Evolutionary conservation across 192 early-diverging fungal genomes (phyloP), one percentile per base, ranked within the genome.

Genomic region (Backusella sp.): DNA sequence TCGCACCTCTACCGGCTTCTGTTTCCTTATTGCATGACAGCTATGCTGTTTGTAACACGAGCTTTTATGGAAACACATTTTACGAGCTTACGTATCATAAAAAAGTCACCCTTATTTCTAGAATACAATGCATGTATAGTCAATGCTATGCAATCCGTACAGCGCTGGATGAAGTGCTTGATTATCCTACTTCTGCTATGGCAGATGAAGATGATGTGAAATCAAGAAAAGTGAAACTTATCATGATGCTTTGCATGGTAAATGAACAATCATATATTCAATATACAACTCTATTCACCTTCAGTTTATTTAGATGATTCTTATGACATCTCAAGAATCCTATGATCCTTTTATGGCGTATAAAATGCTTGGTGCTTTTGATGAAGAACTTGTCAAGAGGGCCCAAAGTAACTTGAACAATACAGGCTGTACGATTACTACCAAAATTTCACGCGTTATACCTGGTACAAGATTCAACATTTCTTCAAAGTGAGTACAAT

Each of bases 341-440:
- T 72, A 49, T 72, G 71, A 72, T 19, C 71, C 71, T n/a, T 72
- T n/a, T 36, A 9, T 34, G 2, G 23, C 71, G 6, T 72, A 56
- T 72, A 34, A 15, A 4, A 12, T 53, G 32, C 23, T 72, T 14
- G 9, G 19, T 52, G 19, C 2, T 21, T 72, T 49, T 17, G 15
- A 44, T 53, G 17, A 32, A 19, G 28, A 56, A 0, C 68, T 69
- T 36, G 32, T 69, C 19, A 21, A 2, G 3, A n/a, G 4, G 15
- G 71, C 71, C 34, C 6, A 56, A 21, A 21, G 19, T 35, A 21
- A 34, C 6, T 53, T 72, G 28, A 53, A 32, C 9, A 35, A 53
- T n/a, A 1, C n/a, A 35, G 71, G 71, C 19, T 19, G 3, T 9
- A 49, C 49, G 32, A 11, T 56, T 35, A 34, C 11, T n/a, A 34